phyloP scores from a whole-genome alignment of 1,284 basidiomycete genomes.

The Hymenochaete sp. region DNA sequence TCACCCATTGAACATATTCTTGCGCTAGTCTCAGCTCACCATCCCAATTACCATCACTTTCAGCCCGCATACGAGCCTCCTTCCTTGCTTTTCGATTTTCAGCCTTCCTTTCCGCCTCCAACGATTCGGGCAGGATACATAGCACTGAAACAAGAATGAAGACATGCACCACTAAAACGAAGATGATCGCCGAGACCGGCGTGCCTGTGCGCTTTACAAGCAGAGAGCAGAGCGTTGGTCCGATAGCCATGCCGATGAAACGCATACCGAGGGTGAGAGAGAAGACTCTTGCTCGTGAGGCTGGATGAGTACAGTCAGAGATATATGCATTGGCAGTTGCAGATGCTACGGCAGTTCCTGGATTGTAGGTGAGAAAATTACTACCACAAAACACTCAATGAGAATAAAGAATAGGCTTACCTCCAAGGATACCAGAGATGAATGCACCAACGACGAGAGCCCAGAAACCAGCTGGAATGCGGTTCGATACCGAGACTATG shows the following conservation, averaged over 20 bases:
- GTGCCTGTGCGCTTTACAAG: constrained; percentile 51
- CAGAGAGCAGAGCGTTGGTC: constrained; percentile 63
- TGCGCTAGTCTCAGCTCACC: no score
- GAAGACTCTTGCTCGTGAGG: constrained; percentile 50
- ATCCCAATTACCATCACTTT: no score
- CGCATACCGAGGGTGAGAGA: constrained; percentile 54
- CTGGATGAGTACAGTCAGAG: constrained; percentile 47
- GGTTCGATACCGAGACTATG: constrained; percentile 56
- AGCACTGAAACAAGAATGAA: constrained; percentile 44
- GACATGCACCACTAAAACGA: constrained; percentile 40
- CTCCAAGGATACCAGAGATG: constrained; percentile 72
- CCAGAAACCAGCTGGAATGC: constrained; percentile 77
- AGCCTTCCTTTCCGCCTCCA: constrained; percentile 30
- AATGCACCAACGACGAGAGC: constrained; percentile 64
- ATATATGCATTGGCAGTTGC: constrained; percentile 56
- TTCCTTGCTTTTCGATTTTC: constrained; percentile 24
- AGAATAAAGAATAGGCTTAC: constrained; percentile 28
- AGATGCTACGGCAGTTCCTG: constrained; percentile 41
- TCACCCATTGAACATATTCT: no score
- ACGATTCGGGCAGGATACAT: constrained; percentile 69
- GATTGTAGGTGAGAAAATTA: not conserved
- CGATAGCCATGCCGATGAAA: constrained; percentile 60
- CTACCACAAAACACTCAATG: not conserved
- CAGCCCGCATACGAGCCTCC: constrained; percentile 14
- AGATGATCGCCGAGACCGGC: constrained; percentile 65